phyloP scores from a whole-genome alignment of 441 rosid species.

The Melastoma candidum region DNA sequence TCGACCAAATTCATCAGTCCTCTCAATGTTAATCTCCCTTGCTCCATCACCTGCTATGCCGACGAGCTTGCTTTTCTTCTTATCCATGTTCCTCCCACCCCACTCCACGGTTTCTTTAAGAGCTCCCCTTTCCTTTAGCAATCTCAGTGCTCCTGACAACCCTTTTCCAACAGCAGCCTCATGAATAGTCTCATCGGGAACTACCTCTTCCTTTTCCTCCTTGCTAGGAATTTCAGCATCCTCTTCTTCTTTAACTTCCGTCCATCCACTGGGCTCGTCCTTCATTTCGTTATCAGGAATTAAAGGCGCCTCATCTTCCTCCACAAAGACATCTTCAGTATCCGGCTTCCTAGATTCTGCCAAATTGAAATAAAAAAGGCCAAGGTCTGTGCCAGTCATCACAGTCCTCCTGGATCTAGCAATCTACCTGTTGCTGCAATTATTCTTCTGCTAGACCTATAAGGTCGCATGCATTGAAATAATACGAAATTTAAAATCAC shows the following conservation, averaged over 20 bases:
- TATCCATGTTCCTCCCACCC: conserved; percentile 99
- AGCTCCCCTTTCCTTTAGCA: conserved; percentile 85
- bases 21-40: conserved; percentile 75
- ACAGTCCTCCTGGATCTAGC: too few species aligned
- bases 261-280: conserved; percentile 56
- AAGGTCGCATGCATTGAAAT: too few species aligned
- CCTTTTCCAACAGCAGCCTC: conserved; percentile 89
- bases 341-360: conserved; percentile 62
- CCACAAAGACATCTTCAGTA: conserved; percentile 83
- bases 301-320: conserved; percentile 67
- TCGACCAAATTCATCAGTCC: conserved; percentile 96
- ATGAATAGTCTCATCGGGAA: conserved; percentile 79
- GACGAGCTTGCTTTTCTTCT: conserved; percentile 94
- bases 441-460: too few species aligned
- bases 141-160: conserved; percentile 72
- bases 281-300: conserved; percentile 41
- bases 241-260: conserved; percentile 44
- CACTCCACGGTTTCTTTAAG: conserved; percentile 83
- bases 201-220: conserved; percentile 49
- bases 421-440: too few species aligned
- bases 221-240: conserved; percentile 35
- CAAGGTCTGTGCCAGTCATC: too few species aligned
- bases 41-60: conserved; percentile 60
- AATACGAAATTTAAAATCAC: too few species aligned
- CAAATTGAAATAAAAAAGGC: conserved; percentile 19